Evolutionary conservation across 495 filamentous ascomycete genomes (phyloP), one percentile per base, ranked within the genome.

Genomic region (Penicillium antarcticum): DNA sequence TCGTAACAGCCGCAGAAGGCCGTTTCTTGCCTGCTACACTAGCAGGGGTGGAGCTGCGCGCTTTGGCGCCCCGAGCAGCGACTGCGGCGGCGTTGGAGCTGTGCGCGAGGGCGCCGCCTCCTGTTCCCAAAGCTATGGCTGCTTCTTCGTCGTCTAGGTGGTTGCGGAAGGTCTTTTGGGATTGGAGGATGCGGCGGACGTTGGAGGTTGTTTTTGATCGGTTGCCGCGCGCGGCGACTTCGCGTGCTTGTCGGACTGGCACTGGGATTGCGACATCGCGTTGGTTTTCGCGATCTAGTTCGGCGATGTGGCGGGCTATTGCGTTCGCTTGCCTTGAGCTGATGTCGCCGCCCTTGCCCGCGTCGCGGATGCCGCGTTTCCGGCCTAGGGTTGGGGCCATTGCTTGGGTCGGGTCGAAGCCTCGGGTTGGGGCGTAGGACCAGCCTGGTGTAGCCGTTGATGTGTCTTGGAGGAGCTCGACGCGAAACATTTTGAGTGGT

Each of bases 111-210:
- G 42, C 39, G 1, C 46, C 18, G 2, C 54, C 53, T 8, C 53
- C 56, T 18, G 55, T 42, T 2, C 54, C 62, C 0, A 48, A 41
- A 21, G 55, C 38, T 11, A 84, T 63, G 17, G 86, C 73, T 7
- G 91, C 91, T 57, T 90, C 84, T 71, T 90, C 91, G 68, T 97
- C 92, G 49, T 89, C 87, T 31, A 97, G 80, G 61, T 97, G 87
- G 68, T 97, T 95, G 35, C 84, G 80, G 58, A 96, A 96, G 0
- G 89, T 91, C 74, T 96, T 96, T 67, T 95, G 88, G 2, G 86
- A 91, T 57, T 85, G 82, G n/a, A 96, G 75, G 56, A 97, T 94
- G 62, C 88, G 87, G 56, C 89, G 87, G n/a, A 94, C 88, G 62
- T 86, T 88, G 3, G 87, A 76, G 14, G 91, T 91, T 48, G 80